Base-by-base conservation (phyloP, 257 asterid species). In the Mitragyna speciosa region DNA sequence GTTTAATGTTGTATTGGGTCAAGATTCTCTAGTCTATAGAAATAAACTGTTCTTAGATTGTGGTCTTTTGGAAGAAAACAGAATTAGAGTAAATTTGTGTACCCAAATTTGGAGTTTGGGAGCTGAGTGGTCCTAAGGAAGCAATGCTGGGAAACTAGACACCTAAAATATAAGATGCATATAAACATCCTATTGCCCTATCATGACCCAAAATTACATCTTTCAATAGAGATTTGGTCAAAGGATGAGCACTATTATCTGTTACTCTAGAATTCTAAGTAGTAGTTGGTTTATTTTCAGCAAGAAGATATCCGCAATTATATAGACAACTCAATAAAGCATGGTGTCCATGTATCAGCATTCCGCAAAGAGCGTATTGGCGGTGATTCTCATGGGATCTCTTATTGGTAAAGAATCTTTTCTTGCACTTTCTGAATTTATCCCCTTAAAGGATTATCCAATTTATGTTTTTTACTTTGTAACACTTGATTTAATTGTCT, bases 331-430 rank as follows among this genome's bases (percentile, higher is more conserved):
- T 91, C 97, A 16, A 26, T 96, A 76, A 96, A 96, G 87, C 93
- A 86, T 61, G 98, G 99, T 75, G 76, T 67, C 85, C 91, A 81
- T 76, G 89, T 89, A 74, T 91, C 97, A 67, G 75, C 90, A 54
- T 96, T 96, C 76, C 91, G 98, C 58, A 94, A 96, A 87, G 95
- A 92, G 76, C 95, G 98, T 66, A 78, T 92, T 63, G 98, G 99
- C 64, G 98, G 98, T 74, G 97, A 94, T 88, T 92, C 99, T 84
- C 91, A 86, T 76, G 99, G 99, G 78, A 83, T 91, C 86, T 91
- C 97, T 39, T 96, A 96, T 86, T 96, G 99, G 99, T 96, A 94
- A 85, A 76, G 48, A 3, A 63, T 33, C 48, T 39, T 33, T 31
- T 76, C 63, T 59, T 58, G 49, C 61, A 59, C 24, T 70, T 56